Evolutionary conservation across 352 stramenopile species (phyloP).

Genomic region (Phytopythium montanum): DNA sequence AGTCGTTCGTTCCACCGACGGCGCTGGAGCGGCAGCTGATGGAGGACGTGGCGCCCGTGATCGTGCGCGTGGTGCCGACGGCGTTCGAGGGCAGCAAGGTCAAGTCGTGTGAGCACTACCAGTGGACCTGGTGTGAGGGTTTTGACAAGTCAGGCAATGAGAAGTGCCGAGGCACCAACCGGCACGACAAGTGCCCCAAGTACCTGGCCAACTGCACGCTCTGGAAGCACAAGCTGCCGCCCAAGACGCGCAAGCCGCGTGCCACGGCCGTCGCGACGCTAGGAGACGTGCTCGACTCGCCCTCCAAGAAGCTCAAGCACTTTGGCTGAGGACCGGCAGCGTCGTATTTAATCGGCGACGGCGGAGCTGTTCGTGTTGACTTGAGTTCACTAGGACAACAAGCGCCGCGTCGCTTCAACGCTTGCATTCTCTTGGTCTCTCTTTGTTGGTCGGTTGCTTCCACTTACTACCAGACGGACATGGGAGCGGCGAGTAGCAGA

Average conservation of each 20-base stretch:
- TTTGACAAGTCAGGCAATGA: conserved; percentile 83
- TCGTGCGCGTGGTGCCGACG: conserved; percentile 71
- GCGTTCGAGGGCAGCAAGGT: conserved; percentile 75
- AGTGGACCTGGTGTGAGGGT: conserved; percentile 86
- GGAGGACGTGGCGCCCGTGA: conserved; percentile 72
- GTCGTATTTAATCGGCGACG: conserved; percentile 3
- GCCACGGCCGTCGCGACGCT: conserved; percentile 12
- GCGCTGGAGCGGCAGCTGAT: conserved; percentile 63
- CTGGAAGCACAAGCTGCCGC: conserved; percentile 83
- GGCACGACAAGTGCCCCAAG: conserved; percentile 84
- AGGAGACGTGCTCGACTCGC: conserved; percentile 72
- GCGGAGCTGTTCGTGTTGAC: neutral
- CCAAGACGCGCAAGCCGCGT: conserved; percentile 82
- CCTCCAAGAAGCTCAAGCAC: conserved; percentile 81
- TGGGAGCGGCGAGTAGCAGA: conserved; percentile 18
- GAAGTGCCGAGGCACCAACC: conserved; percentile 81
- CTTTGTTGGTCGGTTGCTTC: neutral
- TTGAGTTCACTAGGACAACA: neutral
- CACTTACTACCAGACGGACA: neutral
- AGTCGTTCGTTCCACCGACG: conserved; percentile 35
- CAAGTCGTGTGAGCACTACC: conserved; percentile 82
- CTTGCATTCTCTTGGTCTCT: too few relatives aligned
- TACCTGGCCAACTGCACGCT: conserved; percentile 85
- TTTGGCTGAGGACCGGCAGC: conserved; percentile 37
- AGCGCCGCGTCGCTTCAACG: conserved; percentile 6